Evolutionary conservation across 306 rosid species (phyloP), one percentile per base, ranked within the genome.

Genomic region (Cucumis cinereus): DNA sequence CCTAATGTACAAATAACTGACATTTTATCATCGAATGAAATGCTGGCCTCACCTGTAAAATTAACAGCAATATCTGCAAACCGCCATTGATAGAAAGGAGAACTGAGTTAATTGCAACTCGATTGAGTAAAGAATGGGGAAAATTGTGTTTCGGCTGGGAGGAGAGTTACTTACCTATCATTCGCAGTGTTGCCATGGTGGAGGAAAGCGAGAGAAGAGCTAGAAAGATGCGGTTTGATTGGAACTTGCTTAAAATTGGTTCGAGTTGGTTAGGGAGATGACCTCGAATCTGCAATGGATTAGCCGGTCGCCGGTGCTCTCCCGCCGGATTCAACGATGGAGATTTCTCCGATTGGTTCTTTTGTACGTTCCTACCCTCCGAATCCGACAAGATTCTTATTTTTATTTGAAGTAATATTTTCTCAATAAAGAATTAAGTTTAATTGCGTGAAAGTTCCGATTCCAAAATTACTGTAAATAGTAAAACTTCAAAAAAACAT

Each of bases 11-110:
- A 70, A 22, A 54, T 23, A 73, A 70, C 6, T 20, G 45, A 28
- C 10, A 77, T 57, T 30, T n/a, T 80, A 35, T 24, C 74, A 85
- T 84, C 83, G 33, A 90, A 89, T 57, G 77, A 86, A 87, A 88
- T 83, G 96, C 78, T 84, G 69, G 61, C 58, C 70, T 68, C 73
- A 93, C 98, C 98, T 67, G 98, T 91, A 82, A 91, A 90, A 87
- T 91, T 91, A 81, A 84, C 96, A 4, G 97, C 97, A 41, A 91
- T 87, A 81, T 94, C 96, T 91, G 96, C 54, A 57, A 77, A 62
- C 26, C 13, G 43, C 12, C 10, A 54, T 36, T 8, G 57, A 45
- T 14, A 1, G 38, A 20, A 68, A 33, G 13, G 33, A 7, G 11
- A 54, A 36, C 9, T 20, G 68, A 26, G 75, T 84, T 20, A 86